Percentiles rank a stretch among this genome's conserved stretches.
phyloP scores from a whole-genome alignment of 169 alveolate genomes.

The Plasmodium relictum region DNA sequence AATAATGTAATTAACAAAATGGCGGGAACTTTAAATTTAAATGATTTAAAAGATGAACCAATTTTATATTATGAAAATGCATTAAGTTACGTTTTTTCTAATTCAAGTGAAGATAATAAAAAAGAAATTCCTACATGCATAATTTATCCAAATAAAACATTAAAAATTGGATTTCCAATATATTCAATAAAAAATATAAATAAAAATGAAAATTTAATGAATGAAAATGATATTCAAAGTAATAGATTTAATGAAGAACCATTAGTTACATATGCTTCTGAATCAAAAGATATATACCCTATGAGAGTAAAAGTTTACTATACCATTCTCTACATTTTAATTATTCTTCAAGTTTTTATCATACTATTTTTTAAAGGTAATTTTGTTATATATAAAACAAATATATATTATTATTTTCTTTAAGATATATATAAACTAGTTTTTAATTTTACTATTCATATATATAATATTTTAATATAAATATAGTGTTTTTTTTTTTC shows the following conservation, averaged over 20 bases:
- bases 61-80: conserved; percentile 77
- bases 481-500: neutral
- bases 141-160: conserved; percentile 51
- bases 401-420: too few species aligned
- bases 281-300: conserved; percentile 68
- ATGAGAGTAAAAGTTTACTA: conserved; percentile 31
- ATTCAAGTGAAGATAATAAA: conserved; percentile 54
- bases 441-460: neutral
- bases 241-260: conserved; percentile 75
- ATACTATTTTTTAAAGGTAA: conserved; percentile 70
- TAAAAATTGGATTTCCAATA: conserved; percentile 70
- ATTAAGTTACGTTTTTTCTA: conserved; percentile 72
- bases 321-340: conserved; percentile 32
- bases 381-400: neutral
- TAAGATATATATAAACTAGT: too few species aligned
- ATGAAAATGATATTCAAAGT: conserved; percentile 43
- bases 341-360: conserved; percentile 12
- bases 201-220: conserved; percentile 51
- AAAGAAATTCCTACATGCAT: conserved; percentile 71
- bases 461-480: neutral
- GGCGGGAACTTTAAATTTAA: conserved; percentile 74
- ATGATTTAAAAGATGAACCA: conserved; percentile 75
- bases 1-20: conserved; percentile 3
- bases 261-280: conserved; percentile 59
- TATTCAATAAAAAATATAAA: conserved; percentile 67